Evolutionary conservation across 148 eudicot species (phyloP).

Genomic region (Arbutus unedo): DNA sequence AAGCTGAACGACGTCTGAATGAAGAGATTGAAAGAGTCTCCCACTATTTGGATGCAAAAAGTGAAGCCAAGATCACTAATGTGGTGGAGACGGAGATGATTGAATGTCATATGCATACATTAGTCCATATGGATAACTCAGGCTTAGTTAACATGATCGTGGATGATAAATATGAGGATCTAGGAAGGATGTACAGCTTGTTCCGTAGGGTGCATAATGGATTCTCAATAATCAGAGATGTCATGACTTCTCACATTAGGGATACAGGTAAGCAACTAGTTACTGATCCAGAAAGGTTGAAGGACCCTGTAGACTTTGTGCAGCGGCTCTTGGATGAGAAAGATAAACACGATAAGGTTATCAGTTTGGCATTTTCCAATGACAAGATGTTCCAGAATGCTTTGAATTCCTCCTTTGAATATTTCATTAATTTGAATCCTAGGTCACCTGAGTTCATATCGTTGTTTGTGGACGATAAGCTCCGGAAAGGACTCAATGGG

Average conservation of each 20-base stretch:
- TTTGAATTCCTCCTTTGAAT: slow-evolving; percentile 68
- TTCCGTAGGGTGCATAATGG: slow-evolving; percentile 55
- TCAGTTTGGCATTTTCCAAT: slow-evolving; percentile 46
- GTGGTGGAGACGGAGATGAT: slow-evolving; percentile 69
- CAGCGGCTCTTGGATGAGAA: slow-evolving; percentile 67
- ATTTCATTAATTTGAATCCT: slow-evolving; percentile 56
- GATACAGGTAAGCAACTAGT: slow-evolving; percentile 70
- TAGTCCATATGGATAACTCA: slow-evolving; percentile 71
- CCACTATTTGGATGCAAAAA: slow-evolving; percentile 50
- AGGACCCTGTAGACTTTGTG: slow-evolving; percentile 73
- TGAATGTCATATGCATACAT: slow-evolving; percentile 51
- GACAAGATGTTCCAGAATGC: slow-evolving; percentile 67
- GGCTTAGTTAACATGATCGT: slow-evolving; percentile 65
- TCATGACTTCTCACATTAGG: slow-evolving; percentile 67
- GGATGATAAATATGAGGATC: slow-evolving; percentile 59
- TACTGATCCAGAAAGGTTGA: slow-evolving; percentile 63
- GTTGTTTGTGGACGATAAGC: slow-evolving; percentile 69
- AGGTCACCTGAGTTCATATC: slow-evolving; percentile 67
- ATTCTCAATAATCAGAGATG: slow-evolving; percentile 50
- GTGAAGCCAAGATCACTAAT: slow-evolving; percentile 56
- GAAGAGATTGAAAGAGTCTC: slow-evolving; percentile 70
- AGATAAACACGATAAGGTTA: slow-evolving; percentile 63
- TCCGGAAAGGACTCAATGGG: slow-evolving; percentile 64
- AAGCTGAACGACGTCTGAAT: slow-evolving; percentile 58
- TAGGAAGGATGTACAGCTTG: slow-evolving; percentile 58